Evolutionary conservation across 2,329 filamentous ascomycete species (phyloP).

Genomic region (Zasmidium angulare): DNA sequence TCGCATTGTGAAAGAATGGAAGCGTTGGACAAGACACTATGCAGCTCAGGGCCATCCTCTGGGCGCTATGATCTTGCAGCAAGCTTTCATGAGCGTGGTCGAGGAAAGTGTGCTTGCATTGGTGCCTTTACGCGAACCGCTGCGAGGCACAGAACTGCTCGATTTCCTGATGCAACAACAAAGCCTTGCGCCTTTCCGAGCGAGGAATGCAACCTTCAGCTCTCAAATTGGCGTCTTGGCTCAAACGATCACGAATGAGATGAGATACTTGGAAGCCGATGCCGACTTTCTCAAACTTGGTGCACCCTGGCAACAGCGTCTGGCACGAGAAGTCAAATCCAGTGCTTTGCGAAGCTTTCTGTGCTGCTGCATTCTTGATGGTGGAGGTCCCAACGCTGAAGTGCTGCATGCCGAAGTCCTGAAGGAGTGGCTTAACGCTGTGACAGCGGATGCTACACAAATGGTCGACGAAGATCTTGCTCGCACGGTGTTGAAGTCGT

Average conservation of each 20-base stretch:
- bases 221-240: slow-evolving; percentile 58
- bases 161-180: slow-evolving; percentile 37
- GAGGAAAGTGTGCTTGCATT: slow-evolving; percentile 38
- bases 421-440: slow-evolving; percentile 81
- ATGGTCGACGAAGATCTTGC: slow-evolving; percentile 80
- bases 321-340: slow-evolving; percentile 84
- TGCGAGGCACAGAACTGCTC: slow-evolving; percentile 21
- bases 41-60: slow-evolving; percentile 75
- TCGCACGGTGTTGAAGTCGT: slow-evolving; percentile 72
- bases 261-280: slow-evolving; percentile 82
- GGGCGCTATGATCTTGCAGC: slow-evolving; percentile 86
- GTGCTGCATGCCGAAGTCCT: slow-evolving; percentile 60
- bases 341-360: slow-evolving; percentile 79
- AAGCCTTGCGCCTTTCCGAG: slow-evolving; percentile 8
- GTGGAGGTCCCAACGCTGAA: slow-evolving; percentile 66
- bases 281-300: slow-evolving; percentile 87
- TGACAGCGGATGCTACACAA: slow-evolving; percentile 73
- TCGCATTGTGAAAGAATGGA: slow-evolving; percentile 77
- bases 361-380: slow-evolving; percentile 79
- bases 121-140: slow-evolving; percentile 20
- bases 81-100: slow-evolving; percentile 82
- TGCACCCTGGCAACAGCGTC: slow-evolving; percentile 79
- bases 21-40: slow-evolving; percentile 80
- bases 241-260: slow-evolving; percentile 74
- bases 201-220: slow-evolving; percentile 11